Evolutionary conservation across 2,329 filamentous ascomycete species (phyloP), one percentile per base, ranked within the genome.

Genomic region (Bipolaris gigantea): DNA sequence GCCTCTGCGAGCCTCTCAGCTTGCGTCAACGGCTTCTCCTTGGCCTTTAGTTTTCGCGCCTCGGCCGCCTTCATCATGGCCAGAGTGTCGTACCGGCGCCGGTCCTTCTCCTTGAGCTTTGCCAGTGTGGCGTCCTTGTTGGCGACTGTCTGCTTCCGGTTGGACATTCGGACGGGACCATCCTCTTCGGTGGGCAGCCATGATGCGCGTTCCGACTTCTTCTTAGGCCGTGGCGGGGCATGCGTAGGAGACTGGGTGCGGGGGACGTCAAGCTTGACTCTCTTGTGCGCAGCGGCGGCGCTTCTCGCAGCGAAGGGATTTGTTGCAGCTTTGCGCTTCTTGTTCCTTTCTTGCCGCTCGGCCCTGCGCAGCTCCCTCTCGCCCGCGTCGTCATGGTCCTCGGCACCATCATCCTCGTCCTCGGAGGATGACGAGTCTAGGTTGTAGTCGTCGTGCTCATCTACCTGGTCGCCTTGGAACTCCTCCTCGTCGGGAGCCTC

Each of bases 361-460:
- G 89, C 84, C 60, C 85, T 87, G 75, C 94, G 86, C 50, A 99
- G 74, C 75, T 96, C 91, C 66, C 87, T 89, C 76, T 99, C 94
- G 32, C 94, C 94, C 52, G 90, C 89, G 4, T 94, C 74, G 38
- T 96, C 90, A 61, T 94, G 85, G 61, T 94, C 85, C 63, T 93
- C 85, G 8, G 71, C 76, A 74, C 54, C 88, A 80, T 47, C 85
- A 80, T 74, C 86, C 53, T 91, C 88, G 59, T 91, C 89, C 60
- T 90, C 89, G 0, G 86, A 90, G 0, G 90, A 95, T 13, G 89
- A 74, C 36, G 72, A 92, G 66, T 95, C 91, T 79, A 97, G 88
- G 42, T 90, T 87, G 62, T 90, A 86, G 70, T 97, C 93, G 1
- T 79, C 75, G 53, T 83, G 79, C 41, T 84, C 81, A 34, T 87